These are phyloP conservation scores for Saussurea involucrata DNA, from an alignment of 129 eudicot species.

Conservation along the genomic window DNA sequence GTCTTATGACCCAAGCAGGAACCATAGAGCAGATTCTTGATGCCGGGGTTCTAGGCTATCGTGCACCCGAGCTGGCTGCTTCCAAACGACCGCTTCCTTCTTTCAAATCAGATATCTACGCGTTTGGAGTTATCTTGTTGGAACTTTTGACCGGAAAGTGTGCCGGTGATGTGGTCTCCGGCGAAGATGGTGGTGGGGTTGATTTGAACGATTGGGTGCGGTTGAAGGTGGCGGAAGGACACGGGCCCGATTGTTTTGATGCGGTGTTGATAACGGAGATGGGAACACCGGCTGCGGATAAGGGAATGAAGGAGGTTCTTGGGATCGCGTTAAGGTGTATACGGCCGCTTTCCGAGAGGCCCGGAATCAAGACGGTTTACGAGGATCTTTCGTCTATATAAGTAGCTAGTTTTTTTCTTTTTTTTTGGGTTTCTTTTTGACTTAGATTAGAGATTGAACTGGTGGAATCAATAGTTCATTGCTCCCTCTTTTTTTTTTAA, in stretches of 20 bases:
- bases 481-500: conserved; percentile 21
- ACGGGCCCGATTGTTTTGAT: conserved; percentile 84
- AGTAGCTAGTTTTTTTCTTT: conserved; percentile 17
- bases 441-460: conserved; percentile 29
- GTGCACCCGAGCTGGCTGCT: conserved; percentile 87
- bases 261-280: conserved; percentile 50
- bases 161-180: conserved; percentile 96
- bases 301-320: conserved; percentile 84
- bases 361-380: conserved; percentile 94
- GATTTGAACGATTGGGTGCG: conserved; percentile 95
- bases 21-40: conserved; percentile 91
- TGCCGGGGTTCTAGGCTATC: conserved; percentile 93
- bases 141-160: conserved; percentile 90
- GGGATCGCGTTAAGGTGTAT: conserved; percentile 87
- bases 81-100: conserved; percentile 96
- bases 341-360: conserved; percentile 85
- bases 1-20: conserved; percentile 97
- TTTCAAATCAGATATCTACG: conserved; percentile 89
- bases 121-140: conserved; percentile 86
- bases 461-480: conserved; percentile 72
- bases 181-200: conserved; percentile 92
- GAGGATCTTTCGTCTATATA: conserved; percentile 97
- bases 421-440: conserved; percentile 18
- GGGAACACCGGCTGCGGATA: conserved; percentile 65
- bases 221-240: conserved; percentile 80